Evolutionary conservation across 2,329 filamentous ascomycete genomes (phyloP), one percentile per base, ranked within the genome.

Genomic region (Stachybotrys chlorohalonatus): DNA sequence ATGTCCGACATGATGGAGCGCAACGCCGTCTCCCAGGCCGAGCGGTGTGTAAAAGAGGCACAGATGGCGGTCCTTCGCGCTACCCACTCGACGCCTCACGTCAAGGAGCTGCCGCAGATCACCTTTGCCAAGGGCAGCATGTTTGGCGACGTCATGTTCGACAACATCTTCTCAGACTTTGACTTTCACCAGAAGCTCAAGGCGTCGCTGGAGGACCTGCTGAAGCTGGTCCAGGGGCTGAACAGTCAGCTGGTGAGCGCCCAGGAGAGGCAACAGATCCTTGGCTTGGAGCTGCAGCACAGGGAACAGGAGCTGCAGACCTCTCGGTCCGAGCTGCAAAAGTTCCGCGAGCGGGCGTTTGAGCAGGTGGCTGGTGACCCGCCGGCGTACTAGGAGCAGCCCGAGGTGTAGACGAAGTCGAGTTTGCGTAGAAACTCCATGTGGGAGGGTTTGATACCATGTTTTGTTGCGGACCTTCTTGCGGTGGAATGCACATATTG

Each of bases 1-100:
- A 69, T 77, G 51, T 64, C 66, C 2, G 76, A 80, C 62, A 76
- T 81, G 73, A 75, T 79, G 68, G 80, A 84, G 66, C 71, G 77
- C 30, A 76, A 75, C 57, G 71, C 74, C 7, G 71, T 85, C 13
- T 68, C 71, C 49, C 67, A 70, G 45, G 78, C 79, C 9, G 75
- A 82, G 56, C 68, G 65, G 15, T 58, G 66, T 31, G 68, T 77
- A 42, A 63, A 61, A 7, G 68, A 77, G 55, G 75, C 74, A 31
- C 65, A 69, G 30, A 69, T 69, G 63, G 57, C 71, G 36, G 65
- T 73, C 7, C 52, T 65, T 6, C 74, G 77, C 52, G 72, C 80
- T 2, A 67, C 66, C 51, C 64, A 64, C 6, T 62, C 72, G 13
- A 73, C 74, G 2, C 72, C 71, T 0, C 56, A 65, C 1, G 66